These are phyloP conservation scores for Eucalyptus curtisii DNA, from an alignment of 345 rosid species.

Conservation along the genomic window DNA sequence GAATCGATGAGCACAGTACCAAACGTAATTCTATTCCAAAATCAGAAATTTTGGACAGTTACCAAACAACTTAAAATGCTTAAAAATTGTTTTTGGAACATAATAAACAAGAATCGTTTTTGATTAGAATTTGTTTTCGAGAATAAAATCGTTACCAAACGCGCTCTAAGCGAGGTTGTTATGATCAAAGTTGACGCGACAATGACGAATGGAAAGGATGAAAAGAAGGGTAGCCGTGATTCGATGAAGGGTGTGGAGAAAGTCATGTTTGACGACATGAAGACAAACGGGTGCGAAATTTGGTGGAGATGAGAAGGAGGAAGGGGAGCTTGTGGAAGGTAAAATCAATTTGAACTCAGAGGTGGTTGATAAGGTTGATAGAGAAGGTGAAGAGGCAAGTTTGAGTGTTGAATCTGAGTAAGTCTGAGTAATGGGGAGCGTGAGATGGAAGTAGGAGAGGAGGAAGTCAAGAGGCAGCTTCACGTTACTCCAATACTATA, in stretches of 20 bases:
- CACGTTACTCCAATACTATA: background rate
- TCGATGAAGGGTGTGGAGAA: conserved; percentile 3
- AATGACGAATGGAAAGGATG: conserved; percentile 12
- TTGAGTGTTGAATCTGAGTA: conserved; percentile 2
- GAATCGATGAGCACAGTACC: too few relatives aligned
- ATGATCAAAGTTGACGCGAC: conserved; percentile 29
- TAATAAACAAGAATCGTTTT: too few relatives aligned
- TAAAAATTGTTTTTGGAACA: too few relatives aligned
- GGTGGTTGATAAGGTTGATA: background rate
- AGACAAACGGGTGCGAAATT: conserved; percentile 22
- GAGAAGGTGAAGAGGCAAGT: background rate
- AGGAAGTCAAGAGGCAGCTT: conserved; percentile 8
- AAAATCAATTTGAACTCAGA: conserved; percentile 73
- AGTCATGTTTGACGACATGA: conserved; percentile 44
- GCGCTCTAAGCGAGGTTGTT: conserved; percentile 32
- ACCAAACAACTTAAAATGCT: too few relatives aligned
- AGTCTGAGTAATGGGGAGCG: background rate
- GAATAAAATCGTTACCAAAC: too few relatives aligned
- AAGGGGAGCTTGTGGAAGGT: conserved; percentile 88
- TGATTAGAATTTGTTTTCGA: too few relatives aligned
- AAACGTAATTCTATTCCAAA: too few relatives aligned
- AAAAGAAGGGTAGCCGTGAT: background rate
- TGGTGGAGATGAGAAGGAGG: conserved; percentile 44
- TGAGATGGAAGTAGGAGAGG: conserved; percentile 10
- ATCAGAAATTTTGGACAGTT: too few relatives aligned